These are phyloP conservation scores for Gymnopilus dilepis DNA, from an alignment of 768 basidiomycete species.

Conservation along the genomic window DNA sequence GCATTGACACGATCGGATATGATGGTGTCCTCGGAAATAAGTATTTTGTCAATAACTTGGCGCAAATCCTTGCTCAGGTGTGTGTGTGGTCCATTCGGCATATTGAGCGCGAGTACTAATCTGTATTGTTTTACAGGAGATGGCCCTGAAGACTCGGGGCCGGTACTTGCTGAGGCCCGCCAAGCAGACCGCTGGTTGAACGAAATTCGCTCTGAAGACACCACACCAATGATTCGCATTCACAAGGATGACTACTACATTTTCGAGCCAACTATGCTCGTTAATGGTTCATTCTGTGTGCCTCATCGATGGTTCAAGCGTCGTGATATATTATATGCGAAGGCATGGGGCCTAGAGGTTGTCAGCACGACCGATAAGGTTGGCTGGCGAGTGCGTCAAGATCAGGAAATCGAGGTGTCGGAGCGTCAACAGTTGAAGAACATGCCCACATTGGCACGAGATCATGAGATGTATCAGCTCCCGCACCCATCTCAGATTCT, in stretches of 20 bases:
- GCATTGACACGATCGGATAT: no score
- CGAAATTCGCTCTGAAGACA: constrained; percentile 22
- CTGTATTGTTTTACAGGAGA: no score
- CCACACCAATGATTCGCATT: constrained; percentile 33
- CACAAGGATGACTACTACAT: constrained; percentile 30
- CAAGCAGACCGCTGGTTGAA: constrained; percentile 31
- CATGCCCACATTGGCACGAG: not conserved
- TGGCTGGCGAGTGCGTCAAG: constrained; percentile 12
- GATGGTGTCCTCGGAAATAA: no score
- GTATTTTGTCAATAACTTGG: no score
- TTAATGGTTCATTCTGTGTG: not conserved
- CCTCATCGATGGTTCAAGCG: constrained; percentile 19
- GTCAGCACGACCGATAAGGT: not conserved
- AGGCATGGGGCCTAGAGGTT: constrained; percentile 1
- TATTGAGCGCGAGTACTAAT: no score
- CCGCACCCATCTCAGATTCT: no score
- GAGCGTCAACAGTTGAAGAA: constrained; percentile 12
- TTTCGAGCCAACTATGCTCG: constrained; percentile 30
- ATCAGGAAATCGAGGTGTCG: constrained; percentile 9
- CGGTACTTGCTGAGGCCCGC: constrained; percentile 19
- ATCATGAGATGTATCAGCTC: not conserved
- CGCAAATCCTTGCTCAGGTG: no score
- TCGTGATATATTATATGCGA: not conserved
- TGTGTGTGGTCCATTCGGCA: no score
- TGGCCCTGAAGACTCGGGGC: constrained; percentile 36